Evolutionary conservation across 2,329 filamentous ascomycete genomes (phyloP).

Genomic region (Aspergillus sp.): DNA sequence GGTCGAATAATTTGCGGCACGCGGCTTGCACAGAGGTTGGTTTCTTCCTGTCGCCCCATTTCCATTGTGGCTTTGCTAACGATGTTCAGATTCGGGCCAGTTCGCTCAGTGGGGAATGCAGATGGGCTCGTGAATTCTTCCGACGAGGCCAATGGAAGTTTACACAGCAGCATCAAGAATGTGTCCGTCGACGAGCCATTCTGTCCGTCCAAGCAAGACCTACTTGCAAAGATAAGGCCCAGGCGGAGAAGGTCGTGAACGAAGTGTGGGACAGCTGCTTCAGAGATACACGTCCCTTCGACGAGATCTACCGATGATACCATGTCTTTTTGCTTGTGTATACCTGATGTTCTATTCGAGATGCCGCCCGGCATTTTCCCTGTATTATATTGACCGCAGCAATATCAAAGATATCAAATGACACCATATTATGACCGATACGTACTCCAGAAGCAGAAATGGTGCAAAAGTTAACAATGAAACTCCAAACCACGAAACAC

Average conservation of each 20-base stretch:
- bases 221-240: conserved; percentile 76
- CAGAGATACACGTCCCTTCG: conserved; percentile 87
- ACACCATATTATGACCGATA: conserved; percentile 1
- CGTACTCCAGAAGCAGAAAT: neutral
- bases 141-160: conserved; percentile 81
- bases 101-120: conserved; percentile 89
- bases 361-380: neutral
- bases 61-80: conserved; percentile 9
- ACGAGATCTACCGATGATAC: conserved; percentile 79
- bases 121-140: conserved; percentile 83
- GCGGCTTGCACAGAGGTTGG: conserved; percentile 88
- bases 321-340: conserved; percentile 1
- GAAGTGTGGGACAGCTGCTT: conserved; percentile 99
- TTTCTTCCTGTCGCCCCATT: conserved; percentile 1
- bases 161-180: conserved; percentile 90
- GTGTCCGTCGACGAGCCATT: conserved; percentile 77
- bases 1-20: conserved; percentile 75
- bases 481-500: conserved; percentile 3
- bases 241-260: conserved; percentile 85
- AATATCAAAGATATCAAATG: neutral
- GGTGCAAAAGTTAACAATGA: neutral
- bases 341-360: neutral
- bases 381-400: conserved; percentile 14
- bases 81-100: conserved; percentile 75
- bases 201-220: conserved; percentile 76